A percentile compares a stretch with the other conserved stretches of the same genome.
Conservation (phyloP, 2,329 filamentous ascomycete genomes). For the Alternaria metachromatica region DNA sequence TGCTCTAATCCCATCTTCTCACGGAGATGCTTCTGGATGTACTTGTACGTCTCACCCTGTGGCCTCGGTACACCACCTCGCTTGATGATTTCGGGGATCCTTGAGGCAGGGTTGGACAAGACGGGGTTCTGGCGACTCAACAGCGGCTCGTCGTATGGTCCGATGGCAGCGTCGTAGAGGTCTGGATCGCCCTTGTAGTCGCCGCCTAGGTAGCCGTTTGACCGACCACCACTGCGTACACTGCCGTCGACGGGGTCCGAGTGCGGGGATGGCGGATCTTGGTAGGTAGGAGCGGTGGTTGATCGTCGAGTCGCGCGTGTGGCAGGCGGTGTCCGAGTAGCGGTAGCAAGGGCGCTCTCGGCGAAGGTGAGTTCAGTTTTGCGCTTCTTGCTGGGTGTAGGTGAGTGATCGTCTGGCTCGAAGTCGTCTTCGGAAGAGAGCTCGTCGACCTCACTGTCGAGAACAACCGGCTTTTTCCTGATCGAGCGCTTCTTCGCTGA, state of each 20-base stretch:
- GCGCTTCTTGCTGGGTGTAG: conserved; percentile 14
- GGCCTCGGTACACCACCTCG: conserved; percentile 8
- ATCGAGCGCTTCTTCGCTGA: conserved; percentile 8
- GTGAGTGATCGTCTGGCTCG: conserved; percentile 7
- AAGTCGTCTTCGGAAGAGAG: conserved; percentile 15
- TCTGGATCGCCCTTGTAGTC: neutral
- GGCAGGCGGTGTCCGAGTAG: neutral
- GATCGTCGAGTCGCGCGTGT: conserved; percentile 4
- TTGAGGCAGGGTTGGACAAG: conserved; percentile 10
- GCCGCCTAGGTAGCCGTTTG: neutral
- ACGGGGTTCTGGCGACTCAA: conserved; percentile 17
- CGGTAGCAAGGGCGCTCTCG: conserved; percentile 9
- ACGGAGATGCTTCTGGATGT: conserved; percentile 1
- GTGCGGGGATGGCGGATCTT: neutral
- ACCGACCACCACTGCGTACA: neutral
- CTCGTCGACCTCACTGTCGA: conserved; percentile 1
- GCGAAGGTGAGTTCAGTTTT: conserved; percentile 15
- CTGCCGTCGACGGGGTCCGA: neutral
- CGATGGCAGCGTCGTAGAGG: neutral
- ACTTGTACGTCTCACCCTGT: neutral
- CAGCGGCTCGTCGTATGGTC: conserved; percentile 20
- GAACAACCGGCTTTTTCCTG: neutral
- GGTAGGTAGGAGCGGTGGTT: neutral
- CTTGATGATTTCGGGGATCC: conserved; percentile 14
- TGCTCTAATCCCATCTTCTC: neutral